A percentile compares a stretch with the other conserved stretches of the same genome.
Evolutionary conservation across 129 eudicot species (phyloP).

Genomic region (Pulicaria dysenterica): DNA sequence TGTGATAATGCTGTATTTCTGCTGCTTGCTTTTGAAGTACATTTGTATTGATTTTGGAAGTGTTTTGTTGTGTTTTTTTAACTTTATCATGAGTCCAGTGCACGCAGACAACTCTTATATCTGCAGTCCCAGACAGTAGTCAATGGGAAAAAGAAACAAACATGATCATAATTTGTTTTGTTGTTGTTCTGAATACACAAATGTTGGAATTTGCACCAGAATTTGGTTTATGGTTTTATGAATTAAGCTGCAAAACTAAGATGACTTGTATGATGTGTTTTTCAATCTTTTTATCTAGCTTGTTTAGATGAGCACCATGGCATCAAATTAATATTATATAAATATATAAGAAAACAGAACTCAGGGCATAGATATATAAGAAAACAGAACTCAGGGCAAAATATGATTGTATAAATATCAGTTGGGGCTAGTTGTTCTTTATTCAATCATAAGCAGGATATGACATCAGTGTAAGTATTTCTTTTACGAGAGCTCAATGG

Average conservation of each 20-base stretch:
- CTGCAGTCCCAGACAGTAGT: too few relatives aligned
- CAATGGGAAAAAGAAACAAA: too few relatives aligned
- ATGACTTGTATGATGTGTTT: background rate
- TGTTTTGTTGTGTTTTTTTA: background rate
- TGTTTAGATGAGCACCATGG: background rate
- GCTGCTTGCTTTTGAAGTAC: background rate
- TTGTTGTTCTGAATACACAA: too few relatives aligned
- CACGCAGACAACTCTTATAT: background rate
- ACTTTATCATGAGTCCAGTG: background rate
- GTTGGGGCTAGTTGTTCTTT: background rate
- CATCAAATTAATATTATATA: background rate
- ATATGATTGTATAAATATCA: background rate
- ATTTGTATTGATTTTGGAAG: background rate
- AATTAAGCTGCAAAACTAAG: background rate
- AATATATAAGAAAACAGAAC: too few relatives aligned
- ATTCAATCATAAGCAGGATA: conserved; percentile 7
- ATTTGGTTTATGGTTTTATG: too few relatives aligned
- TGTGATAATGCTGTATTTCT: background rate
- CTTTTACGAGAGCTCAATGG: background rate
- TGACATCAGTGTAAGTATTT: conserved; percentile 1
- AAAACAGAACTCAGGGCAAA: conserved; percentile 5
- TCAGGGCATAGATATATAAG: background rate
- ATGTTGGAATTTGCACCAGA: too few relatives aligned
- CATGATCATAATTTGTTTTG: too few relatives aligned
- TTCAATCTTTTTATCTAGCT: background rate